phyloP scores from a whole-genome alignment of 75 land plant genomes.

The Sequoiadendron giganteum region DNA sequence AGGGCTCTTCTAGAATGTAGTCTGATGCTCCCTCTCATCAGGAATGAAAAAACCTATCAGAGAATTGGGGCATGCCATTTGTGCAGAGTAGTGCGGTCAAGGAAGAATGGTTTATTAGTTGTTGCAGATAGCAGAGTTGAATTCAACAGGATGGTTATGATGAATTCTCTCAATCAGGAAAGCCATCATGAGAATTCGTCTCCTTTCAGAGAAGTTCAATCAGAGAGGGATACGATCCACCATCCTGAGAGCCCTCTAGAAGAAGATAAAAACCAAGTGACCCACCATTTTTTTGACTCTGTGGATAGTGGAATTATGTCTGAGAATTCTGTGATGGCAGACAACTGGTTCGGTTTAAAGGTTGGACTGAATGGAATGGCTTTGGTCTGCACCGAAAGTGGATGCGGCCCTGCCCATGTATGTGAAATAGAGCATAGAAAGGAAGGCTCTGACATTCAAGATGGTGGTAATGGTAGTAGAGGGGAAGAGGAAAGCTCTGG shows the following conservation, averaged over 20 bases:
- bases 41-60: background rate
- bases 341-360: background rate
- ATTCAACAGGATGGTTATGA: too few species aligned
- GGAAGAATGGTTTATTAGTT: background rate
- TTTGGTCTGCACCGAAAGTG: background rate
- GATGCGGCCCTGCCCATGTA: background rate
- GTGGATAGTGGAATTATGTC: background rate
- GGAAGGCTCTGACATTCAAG: constrained; percentile 10
- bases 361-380: background rate
- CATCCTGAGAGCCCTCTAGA: too few species aligned
- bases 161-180: too few species aligned
- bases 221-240: too few species aligned
- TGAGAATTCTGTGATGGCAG: background rate
- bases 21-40: background rate
- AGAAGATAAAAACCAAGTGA: too few species aligned
- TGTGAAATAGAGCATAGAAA: background rate
- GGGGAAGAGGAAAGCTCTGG: constrained; percentile 12
- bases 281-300: too few species aligned
- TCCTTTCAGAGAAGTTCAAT: too few species aligned
- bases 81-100: background rate
- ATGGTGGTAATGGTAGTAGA: constrained; percentile 15
- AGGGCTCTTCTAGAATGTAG: background rate
- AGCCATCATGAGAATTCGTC: too few species aligned
- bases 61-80: background rate
- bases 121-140: too few species aligned